These are phyloP conservation scores for Schizonepeta tenuifolia DNA, from an alignment of 257 asterid species.

Conservation along the genomic window DNA sequence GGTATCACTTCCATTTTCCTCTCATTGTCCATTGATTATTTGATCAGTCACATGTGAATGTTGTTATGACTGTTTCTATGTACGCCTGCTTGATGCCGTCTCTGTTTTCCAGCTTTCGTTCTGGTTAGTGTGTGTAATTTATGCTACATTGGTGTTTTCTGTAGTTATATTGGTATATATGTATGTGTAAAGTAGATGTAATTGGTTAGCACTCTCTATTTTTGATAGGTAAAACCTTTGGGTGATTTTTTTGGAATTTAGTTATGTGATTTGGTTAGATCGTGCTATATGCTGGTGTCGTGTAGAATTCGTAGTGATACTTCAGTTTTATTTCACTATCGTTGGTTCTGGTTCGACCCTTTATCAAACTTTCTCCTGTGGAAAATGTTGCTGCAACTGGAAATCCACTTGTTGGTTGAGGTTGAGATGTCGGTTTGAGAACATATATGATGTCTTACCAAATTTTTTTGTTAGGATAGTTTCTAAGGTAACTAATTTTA, in stretches of 20 bases:
- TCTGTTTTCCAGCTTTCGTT: no score
- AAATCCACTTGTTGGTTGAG: constrained; percentile 32
- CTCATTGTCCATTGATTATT: background rate
- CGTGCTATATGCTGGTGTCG: background rate
- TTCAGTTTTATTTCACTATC: constrained; percentile 15
- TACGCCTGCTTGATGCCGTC: background rate
- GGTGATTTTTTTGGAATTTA: background rate
- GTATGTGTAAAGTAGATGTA: constrained; percentile 1
- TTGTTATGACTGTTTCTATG: background rate
- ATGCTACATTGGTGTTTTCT: background rate
- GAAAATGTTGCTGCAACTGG: constrained; percentile 29
- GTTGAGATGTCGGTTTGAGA: constrained; percentile 38
- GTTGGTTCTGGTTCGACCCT: constrained; percentile 28
- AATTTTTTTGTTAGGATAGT: constrained; percentile 30
- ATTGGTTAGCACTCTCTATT: background rate
- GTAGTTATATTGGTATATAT: background rate
- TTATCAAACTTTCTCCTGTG: constrained; percentile 39
- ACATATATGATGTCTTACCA: background rate
- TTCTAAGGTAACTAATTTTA: constrained; percentile 32
- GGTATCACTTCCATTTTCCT: constrained; percentile 49
- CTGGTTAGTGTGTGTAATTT: background rate
- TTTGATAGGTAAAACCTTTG: background rate
- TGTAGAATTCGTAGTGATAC: background rate
- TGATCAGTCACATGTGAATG: background rate
- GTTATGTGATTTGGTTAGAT: constrained; percentile 14